Evolutionary conservation across 1,139 yeast species (phyloP), one percentile per base, ranked within the genome.

Genomic region (Magnusiomyces tetraspermus): DNA sequence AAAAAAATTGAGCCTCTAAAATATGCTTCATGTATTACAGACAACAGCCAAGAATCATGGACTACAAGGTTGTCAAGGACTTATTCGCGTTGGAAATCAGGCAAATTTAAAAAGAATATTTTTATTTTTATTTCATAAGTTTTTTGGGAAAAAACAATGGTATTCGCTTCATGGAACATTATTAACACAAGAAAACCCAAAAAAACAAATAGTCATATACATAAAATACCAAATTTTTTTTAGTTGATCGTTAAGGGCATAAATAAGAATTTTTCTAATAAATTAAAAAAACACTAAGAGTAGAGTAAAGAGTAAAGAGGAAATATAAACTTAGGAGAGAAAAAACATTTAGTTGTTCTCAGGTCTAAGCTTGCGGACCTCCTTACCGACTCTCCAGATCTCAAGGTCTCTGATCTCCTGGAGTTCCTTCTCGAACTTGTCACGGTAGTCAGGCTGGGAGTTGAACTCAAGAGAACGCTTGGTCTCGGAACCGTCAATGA

Each of bases 321-420:
- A n/a, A n/a, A n/a, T n/a, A n/a, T n/a, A n/a, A n/a, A n/a, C n/a
- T n/a, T n/a, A n/a, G n/a, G n/a, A n/a, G n/a, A n/a, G n/a, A n/a
- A n/a, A n/a, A n/a, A n/a, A n/a, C n/a, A 38, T 44, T 77, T 85
- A 89, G 74, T 85, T 82, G 92, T 92, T 90, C 79, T 90, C 97
- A 67, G 98, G 98, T 79, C 98, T 90, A 75, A 90, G 83, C 78
- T 90, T 90, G 83, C 98, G 90, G 65, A 92, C 98, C 80, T 92
- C 97, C 81, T 90, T 90, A 72, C 98, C 98, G 66, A 94, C 98
- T 72, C 76, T 85, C 98, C 98, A 92, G 92, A 92, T 92, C 80
- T 92, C 98, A 85, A 90, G 88, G 70, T 79, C 79, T 81, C 97
- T 87, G 78, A 92, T 92, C 70, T 79, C 80, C 75, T 85, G 80